phyloP scores from a whole-genome alignment of 805 yeast genomes.

The Candida michaelii region DNA sequence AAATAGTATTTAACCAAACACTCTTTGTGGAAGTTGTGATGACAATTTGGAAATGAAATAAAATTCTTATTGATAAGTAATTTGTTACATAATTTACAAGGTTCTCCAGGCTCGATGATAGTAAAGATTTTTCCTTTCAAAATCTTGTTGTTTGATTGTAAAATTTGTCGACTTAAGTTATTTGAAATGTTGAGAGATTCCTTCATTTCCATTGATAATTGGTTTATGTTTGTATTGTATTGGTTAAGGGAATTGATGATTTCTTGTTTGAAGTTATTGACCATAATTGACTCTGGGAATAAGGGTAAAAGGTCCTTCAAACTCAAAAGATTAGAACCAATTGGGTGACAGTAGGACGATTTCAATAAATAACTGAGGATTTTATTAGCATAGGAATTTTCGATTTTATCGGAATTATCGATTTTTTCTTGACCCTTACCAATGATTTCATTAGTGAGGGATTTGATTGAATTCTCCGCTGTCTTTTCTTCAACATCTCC shows the following conservation, averaged over 20 bases:
- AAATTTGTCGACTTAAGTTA: slow-evolving; percentile 60
- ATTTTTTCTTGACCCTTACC: background rate
- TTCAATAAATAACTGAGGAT: slow-evolving; percentile 30
- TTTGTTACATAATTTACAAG: slow-evolving; percentile 71
- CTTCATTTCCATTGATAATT: slow-evolving; percentile 71
- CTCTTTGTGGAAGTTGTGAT: slow-evolving; percentile 85
- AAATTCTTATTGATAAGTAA: slow-evolving; percentile 73
- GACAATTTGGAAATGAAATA: slow-evolving; percentile 78
- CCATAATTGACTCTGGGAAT: slow-evolving; percentile 79
- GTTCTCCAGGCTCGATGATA: slow-evolving; percentile 77
- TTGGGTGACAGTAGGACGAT: slow-evolving; percentile 25
- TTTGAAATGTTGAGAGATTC: slow-evolving; percentile 62
- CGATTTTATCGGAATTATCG: background rate
- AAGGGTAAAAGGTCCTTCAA: slow-evolving; percentile 82
- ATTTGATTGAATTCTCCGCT: slow-evolving; percentile 8
- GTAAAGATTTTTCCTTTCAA: slow-evolving; percentile 50
- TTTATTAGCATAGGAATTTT: slow-evolving; percentile 8
- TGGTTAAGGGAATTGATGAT: slow-evolving; percentile 75
- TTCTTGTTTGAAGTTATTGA: slow-evolving; percentile 82
- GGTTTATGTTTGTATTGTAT: slow-evolving; percentile 64
- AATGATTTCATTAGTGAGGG: slow-evolving; percentile 13
- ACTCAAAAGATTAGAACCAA: slow-evolving; percentile 40
- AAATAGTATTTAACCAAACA: slow-evolving; percentile 69
- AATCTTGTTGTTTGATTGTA: slow-evolving; percentile 33
- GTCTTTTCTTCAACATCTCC: slow-evolving; percentile 2